Conservation (phyloP, 345 rosid species). For the Trapa incisa region DNA sequence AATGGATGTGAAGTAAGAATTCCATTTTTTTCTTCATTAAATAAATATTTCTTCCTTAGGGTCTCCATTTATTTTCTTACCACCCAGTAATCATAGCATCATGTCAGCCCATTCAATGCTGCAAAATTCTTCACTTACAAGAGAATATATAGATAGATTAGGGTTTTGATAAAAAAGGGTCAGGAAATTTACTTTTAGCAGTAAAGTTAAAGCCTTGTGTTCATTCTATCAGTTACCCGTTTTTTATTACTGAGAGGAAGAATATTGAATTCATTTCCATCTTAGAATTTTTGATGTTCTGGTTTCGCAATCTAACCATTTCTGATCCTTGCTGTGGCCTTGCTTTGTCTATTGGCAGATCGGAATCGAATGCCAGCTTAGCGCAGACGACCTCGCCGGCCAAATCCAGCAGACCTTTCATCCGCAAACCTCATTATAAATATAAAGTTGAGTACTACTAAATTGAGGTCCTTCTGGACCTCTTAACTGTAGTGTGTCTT, state of each 20-base stretch:
- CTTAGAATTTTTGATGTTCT: too few species aligned
- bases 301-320: too few species aligned
- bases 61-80: background rate
- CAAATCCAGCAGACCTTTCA: slow-evolving; percentile 79
- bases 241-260: too few species aligned
- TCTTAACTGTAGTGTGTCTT: too few species aligned
- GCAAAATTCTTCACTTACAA: background rate
- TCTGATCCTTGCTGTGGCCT: background rate
- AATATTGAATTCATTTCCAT: too few species aligned
- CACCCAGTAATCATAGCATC: too few species aligned
- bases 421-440: background rate
- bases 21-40: too few species aligned
- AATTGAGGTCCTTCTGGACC: too few species aligned
- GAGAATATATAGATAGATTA: background rate
- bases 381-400: slow-evolving; percentile 88
- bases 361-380: slow-evolving; percentile 91
- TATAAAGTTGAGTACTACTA: too few species aligned
- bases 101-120: background rate
- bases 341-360: slow-evolving; percentile 34
- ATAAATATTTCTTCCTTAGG: too few species aligned
- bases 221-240: too few species aligned
- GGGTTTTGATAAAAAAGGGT: background rate
- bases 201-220: background rate
- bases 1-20: too few species aligned
- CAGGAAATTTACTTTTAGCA: background rate